These are phyloP conservation scores for Alternaria ethzedia DNA, from an alignment of 2,329 filamentous ascomycete species.

Conservation along the genomic window DNA sequence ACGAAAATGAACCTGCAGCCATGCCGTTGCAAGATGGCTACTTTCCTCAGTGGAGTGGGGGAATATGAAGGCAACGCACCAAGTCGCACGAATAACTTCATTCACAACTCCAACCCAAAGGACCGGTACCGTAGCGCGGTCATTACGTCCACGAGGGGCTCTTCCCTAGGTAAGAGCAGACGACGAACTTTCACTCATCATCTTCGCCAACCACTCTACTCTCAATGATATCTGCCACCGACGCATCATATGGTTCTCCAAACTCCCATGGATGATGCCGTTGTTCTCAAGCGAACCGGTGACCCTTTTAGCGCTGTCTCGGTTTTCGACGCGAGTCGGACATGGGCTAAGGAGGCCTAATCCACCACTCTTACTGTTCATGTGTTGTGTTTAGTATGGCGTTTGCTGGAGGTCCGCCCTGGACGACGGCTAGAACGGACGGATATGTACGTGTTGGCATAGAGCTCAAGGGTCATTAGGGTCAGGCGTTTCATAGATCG, in stretches of 20 bases:
- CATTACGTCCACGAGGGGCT: neutral
- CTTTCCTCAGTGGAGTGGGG: slow-evolving; percentile 27
- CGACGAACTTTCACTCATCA: neutral
- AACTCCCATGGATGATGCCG: neutral
- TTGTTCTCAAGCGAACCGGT: neutral
- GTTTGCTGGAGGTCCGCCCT: neutral
- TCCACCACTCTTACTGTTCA: neutral
- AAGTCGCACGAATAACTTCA: neutral
- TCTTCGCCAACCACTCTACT: neutral
- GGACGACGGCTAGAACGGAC: neutral
- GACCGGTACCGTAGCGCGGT: neutral
- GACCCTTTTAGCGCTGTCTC: neutral
- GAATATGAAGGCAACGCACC: neutral
- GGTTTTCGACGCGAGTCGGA: neutral
- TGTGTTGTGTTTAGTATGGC: neutral
- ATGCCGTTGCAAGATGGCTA: slow-evolving; percentile 28
- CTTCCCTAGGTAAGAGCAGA: neutral
- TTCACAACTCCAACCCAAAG: neutral
- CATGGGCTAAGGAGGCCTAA: neutral
- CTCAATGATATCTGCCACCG: neutral
- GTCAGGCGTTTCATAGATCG: neutral
- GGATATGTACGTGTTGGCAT: neutral
- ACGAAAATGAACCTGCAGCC: slow-evolving; percentile 35
- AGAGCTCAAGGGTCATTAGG: neutral
- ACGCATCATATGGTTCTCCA: neutral